phyloP scores from a whole-genome alignment of 768 basidiomycete genomes.

The Xerocomellus chrysenteron region DNA sequence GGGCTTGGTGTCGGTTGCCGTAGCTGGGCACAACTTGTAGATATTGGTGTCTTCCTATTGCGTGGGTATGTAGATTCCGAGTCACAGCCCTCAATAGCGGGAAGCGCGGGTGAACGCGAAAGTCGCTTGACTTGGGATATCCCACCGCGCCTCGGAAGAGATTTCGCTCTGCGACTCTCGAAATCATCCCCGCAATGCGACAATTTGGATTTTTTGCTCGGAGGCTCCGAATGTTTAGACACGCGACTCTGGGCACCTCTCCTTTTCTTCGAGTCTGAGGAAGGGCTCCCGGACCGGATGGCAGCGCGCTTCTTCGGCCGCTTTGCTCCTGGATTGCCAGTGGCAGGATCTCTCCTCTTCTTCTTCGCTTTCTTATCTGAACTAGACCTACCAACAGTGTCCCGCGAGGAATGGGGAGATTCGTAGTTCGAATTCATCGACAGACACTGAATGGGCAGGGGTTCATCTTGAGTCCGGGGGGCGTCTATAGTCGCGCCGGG shows the following conservation, averaged over 20 bases:
- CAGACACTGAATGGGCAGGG: background rate
- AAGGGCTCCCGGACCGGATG: background rate
- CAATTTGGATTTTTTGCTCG: constrained; percentile 23
- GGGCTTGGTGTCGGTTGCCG: background rate
- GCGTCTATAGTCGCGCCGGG: background rate
- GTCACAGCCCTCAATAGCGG: background rate
- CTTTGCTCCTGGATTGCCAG: background rate
- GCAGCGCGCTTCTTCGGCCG: constrained; percentile 8
- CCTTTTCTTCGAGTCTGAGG: background rate
- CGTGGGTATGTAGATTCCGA: background rate
- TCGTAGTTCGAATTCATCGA: background rate
- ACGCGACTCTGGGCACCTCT: constrained; percentile 1
- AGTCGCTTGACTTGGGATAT: background rate
- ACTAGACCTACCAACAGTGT: background rate
- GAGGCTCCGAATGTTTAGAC: constrained; percentile 8
- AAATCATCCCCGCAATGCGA: background rate
- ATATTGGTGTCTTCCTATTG: constrained; percentile 5
- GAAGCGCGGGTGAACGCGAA: constrained; percentile 11
- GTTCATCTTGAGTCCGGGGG: background rate
- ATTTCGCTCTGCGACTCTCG: background rate
- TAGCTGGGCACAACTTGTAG: background rate
- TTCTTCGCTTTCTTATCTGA: constrained; percentile 8
- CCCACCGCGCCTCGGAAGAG: background rate
- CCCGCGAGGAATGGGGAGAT: background rate
- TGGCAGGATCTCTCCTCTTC: constrained; percentile 1